Conservation (phyloP, 2,329 filamentous ascomycete genomes). For the Paraphaeosphaeria minitans region DNA sequence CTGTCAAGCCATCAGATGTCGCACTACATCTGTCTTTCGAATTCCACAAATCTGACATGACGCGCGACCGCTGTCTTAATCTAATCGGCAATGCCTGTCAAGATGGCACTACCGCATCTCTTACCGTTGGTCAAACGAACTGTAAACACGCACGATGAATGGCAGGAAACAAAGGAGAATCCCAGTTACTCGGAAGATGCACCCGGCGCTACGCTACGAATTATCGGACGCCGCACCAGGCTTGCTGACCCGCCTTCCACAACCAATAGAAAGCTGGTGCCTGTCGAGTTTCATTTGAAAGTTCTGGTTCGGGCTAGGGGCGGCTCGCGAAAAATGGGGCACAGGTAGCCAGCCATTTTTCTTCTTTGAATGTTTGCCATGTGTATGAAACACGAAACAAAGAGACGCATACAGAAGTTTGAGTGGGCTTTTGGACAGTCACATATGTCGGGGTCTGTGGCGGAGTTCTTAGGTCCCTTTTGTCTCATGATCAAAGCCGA, state of each 20-base stretch:
- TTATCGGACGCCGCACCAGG: slow-evolving; percentile 4
- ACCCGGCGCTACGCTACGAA: slow-evolving; percentile 3
- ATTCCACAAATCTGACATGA: neutral
- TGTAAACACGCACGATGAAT: neutral
- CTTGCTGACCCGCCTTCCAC: neutral
- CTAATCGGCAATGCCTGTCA: neutral
- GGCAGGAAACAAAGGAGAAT: neutral
- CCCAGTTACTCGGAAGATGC: slow-evolving; percentile 1
- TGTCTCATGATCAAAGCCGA: neutral
- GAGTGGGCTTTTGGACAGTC: neutral
- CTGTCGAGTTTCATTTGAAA: neutral
- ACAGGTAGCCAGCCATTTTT: neutral
- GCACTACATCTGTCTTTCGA: neutral
- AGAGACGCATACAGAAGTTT: too few species aligned
- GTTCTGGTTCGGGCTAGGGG: slow-evolving; percentile 6
- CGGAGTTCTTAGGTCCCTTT: neutral
- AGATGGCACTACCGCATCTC: neutral
- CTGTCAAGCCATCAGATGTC: neutral
- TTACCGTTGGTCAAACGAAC: neutral
- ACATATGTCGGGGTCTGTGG: neutral
- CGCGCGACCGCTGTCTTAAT: too few species aligned
- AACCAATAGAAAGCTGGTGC: neutral
- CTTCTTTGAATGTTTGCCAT: neutral
- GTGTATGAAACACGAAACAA: neutral
- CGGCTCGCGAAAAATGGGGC: slow-evolving; percentile 8